Evolutionary conservation across 768 basidiomycete species (phyloP).

Genomic region (Cystofilobasidium ferigula): DNA sequence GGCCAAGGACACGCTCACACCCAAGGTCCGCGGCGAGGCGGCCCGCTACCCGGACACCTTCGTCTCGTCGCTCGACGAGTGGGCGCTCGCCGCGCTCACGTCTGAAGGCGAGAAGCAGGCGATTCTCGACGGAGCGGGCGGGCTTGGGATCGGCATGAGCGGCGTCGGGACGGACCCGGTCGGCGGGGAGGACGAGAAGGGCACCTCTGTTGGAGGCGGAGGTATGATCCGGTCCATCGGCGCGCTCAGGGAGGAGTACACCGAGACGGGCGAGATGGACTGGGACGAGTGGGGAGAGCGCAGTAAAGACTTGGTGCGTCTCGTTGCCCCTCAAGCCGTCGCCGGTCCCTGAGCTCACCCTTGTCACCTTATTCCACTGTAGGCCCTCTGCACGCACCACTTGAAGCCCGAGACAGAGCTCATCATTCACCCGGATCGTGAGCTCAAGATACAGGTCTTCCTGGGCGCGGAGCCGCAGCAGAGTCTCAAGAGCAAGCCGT

Average conservation of each 20-base stretch:
- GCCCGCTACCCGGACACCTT: conserved; percentile 16
- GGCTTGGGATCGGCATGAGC: conserved; percentile 21
- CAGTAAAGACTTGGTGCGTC: conserved; percentile 3
- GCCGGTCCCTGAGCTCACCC: neutral
- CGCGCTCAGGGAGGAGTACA: neutral
- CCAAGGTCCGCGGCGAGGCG: conserved; percentile 26
- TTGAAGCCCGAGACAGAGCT: conserved; percentile 10
- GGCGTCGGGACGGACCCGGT: conserved; percentile 22
- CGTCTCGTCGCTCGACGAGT: conserved; percentile 1
- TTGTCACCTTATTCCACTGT: too few species aligned
- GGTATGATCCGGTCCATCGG: conserved; percentile 19
- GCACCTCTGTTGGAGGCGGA: neutral
- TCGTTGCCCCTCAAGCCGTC: too few species aligned
- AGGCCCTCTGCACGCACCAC: conserved; percentile 23
- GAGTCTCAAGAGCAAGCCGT: neutral
- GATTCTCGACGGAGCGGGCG: conserved; percentile 20
- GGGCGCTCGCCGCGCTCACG: neutral
- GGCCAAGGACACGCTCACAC: conserved; percentile 45
- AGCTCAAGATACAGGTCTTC: conserved; percentile 23
- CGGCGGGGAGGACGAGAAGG: conserved; percentile 12
- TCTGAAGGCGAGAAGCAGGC: neutral
- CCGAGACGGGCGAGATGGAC: conserved; percentile 22
- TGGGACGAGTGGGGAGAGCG: conserved; percentile 20
- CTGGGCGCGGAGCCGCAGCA: conserved; percentile 5
- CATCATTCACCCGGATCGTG: conserved; percentile 18